Evolutionary conservation across 257 asterid species (phyloP).

Genomic region (Forsythia suspensa): DNA sequence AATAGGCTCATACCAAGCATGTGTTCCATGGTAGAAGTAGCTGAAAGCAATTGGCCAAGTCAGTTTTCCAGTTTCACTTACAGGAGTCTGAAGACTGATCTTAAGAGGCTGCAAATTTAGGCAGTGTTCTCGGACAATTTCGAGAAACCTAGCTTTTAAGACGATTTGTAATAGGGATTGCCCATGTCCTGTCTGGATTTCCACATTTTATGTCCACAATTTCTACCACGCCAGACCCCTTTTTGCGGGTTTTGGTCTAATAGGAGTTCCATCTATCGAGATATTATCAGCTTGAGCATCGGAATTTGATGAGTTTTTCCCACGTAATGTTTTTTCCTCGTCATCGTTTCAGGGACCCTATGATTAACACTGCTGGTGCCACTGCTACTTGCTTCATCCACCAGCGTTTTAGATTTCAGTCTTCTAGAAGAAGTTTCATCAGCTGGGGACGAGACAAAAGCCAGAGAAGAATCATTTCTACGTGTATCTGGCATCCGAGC

Average conservation of each 20-base stretch:
- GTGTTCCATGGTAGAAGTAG: constrained; percentile 41
- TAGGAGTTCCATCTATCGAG: constrained; percentile 45
- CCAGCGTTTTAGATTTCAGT: constrained; percentile 32
- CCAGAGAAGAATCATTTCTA: not conserved
- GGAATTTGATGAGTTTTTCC: constrained; percentile 59
- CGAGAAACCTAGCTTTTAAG: constrained; percentile 69
- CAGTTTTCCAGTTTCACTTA: constrained; percentile 28
- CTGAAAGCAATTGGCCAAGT: constrained; percentile 13
- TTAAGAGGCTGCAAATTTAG: constrained; percentile 31
- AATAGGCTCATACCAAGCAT: constrained; percentile 37
- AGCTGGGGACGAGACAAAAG: constrained; percentile 24
- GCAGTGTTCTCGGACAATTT: constrained; percentile 48
- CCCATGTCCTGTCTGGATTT: constrained; percentile 55
- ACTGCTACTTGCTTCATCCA: constrained; percentile 62
- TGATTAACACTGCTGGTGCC: constrained; percentile 9
- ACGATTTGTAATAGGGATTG: constrained; percentile 57
- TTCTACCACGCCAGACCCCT: constrained; percentile 40
- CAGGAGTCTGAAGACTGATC: constrained; percentile 46
- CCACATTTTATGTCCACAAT: constrained; percentile 48
- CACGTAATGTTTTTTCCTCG: constrained; percentile 38
- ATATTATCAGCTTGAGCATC: constrained; percentile 54
- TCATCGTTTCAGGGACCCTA: constrained; percentile 31
- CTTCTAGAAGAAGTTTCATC: constrained; percentile 34
- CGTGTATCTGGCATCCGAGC: constrained; percentile 21
- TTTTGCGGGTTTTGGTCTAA: constrained; percentile 39